A percentile compares a stretch with the other conserved stretches of the same genome.
Conservation (phyloP, 2,329 filamentous ascomycete species). For the Colletotrichum tanaceti region DNA sequence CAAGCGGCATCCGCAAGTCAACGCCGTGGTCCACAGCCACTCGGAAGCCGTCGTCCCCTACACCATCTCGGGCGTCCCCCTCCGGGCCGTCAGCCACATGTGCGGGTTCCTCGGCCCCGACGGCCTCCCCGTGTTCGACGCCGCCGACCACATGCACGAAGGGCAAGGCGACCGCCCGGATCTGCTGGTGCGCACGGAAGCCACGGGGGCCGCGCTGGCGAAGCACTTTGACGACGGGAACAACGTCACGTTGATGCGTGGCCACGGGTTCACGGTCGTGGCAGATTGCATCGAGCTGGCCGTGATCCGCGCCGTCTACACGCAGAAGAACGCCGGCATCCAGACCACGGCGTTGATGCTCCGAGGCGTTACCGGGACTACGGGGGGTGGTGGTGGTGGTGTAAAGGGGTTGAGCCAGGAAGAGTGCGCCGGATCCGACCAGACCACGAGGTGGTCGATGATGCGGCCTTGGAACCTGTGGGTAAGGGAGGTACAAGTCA, state of each 20-base stretch:
- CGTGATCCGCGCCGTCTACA: constrained; percentile 57
- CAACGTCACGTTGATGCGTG: constrained; percentile 57
- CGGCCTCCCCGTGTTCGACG: constrained; percentile 50
- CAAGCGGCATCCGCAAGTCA: constrained; percentile 53
- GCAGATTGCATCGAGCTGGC: constrained; percentile 53
- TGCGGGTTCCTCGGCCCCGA: constrained; percentile 55
- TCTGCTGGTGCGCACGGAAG: constrained; percentile 52
- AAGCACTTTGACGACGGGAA: constrained; percentile 47
- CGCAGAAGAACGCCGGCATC: constrained; percentile 55
- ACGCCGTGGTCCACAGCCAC: constrained; percentile 59
- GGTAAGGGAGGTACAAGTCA: constrained; percentile 2
- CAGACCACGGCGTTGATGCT: constrained; percentile 53
- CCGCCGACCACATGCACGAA: constrained; percentile 45
- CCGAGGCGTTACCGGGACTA: not conserved
- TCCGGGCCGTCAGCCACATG: constrained; percentile 57
- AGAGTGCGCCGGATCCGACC: constrained; percentile 7
- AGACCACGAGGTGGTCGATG: constrained; percentile 7
- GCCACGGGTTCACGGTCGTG: constrained; percentile 57
- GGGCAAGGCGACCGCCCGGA: constrained; percentile 47
- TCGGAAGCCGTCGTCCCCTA: constrained; percentile 56
- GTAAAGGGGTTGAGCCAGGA: not conserved
- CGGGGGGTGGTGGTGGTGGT: not conserved
- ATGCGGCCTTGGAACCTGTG: constrained; percentile 21
- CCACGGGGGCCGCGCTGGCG: constrained; percentile 51
- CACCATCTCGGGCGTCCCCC: constrained; percentile 52